These are phyloP conservation scores for Linum trigynum DNA, from an alignment of 345 rosid species.

Conservation along the genomic window DNA sequence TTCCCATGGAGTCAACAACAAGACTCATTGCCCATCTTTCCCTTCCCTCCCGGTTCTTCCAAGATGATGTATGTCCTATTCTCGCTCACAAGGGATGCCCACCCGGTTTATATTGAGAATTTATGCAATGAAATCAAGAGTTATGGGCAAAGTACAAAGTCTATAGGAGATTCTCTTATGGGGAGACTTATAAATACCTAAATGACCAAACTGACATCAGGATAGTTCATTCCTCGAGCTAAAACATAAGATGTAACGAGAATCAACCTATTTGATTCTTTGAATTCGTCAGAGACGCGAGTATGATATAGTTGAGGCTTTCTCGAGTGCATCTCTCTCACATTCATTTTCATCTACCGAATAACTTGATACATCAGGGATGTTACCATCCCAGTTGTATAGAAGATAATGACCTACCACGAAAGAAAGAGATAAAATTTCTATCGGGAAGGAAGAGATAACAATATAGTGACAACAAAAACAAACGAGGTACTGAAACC, in stretches of 20 bases:
- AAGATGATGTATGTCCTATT: slow-evolving; percentile 79
- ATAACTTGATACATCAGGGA: slow-evolving; percentile 62
- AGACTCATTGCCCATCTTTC: slow-evolving; percentile 75
- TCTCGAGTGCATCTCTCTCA: slow-evolving; percentile 83
- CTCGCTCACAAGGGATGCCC: slow-evolving; percentile 70
- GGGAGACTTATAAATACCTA: slow-evolving; percentile 44
- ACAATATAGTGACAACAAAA: not conserved
- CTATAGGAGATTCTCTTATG: not conserved
- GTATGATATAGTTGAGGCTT: slow-evolving; percentile 74
- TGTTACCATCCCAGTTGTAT: slow-evolving; percentile 87
- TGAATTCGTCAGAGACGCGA: slow-evolving; percentile 76
- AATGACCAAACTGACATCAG: slow-evolving; percentile 87
- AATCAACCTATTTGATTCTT: slow-evolving; percentile 58
- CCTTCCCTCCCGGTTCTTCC: slow-evolving; percentile 91
- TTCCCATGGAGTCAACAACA: slow-evolving; percentile 94
- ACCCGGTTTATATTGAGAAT: slow-evolving; percentile 36
- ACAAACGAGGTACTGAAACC: too few species aligned
- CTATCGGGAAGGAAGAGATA: not conserved
- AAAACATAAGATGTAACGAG: slow-evolving; percentile 92
- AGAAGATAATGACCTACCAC: slow-evolving; percentile 68
- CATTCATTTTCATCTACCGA: slow-evolving; percentile 77
- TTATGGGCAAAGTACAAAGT: too few species aligned
- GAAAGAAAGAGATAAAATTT: not conserved
- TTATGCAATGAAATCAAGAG: not conserved
- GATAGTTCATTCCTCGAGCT: slow-evolving; percentile 89